A percentile compares a stretch with the other conserved stretches of the same genome.
Evolutionary conservation across 495 filamentous ascomycete genomes (phyloP).

Genomic region (Xylaria palmicola): DNA sequence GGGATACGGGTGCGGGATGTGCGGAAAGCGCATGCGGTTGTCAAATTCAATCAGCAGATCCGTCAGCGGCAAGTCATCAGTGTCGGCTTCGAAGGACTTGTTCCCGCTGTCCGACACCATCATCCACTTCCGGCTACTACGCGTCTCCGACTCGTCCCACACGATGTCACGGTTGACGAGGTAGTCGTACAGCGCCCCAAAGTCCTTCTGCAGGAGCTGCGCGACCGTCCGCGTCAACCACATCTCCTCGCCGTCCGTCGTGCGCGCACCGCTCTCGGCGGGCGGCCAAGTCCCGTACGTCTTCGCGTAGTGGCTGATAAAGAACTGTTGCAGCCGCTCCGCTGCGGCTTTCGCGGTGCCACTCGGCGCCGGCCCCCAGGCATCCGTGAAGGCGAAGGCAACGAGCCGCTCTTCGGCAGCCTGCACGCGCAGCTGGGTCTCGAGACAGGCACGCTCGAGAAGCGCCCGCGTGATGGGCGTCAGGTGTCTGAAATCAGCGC

Average conservation of each 20-base stretch:
- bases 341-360: constrained; percentile 48
- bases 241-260: constrained; percentile 46
- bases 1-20: constrained; percentile 70
- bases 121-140: constrained; percentile 58
- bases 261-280: constrained; percentile 34
- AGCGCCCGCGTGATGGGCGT: constrained; percentile 63
- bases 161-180: constrained; percentile 66
- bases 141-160: constrained; percentile 60
- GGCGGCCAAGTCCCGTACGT: constrained; percentile 60
- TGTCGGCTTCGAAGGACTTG: constrained; percentile 59
- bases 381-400: constrained; percentile 59
- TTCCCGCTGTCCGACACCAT: constrained; percentile 55
- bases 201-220: constrained; percentile 61
- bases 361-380: constrained; percentile 50
- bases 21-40: constrained; percentile 59
- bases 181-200: constrained; percentile 69
- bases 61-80: constrained; percentile 59
- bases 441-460: constrained; percentile 59
- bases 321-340: constrained; percentile 55
- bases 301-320: constrained; percentile 53
- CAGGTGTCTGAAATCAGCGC: constrained; percentile 57
- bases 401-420: constrained; percentile 58
- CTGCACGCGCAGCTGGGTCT: constrained; percentile 62
- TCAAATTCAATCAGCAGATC: constrained; percentile 70
- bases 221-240: constrained; percentile 63